A percentile compares a stretch with the other conserved stretches of the same genome.
These are phyloP conservation scores for Coniella lustricola DNA, from an alignment of 2,329 filamentous ascomycete species.

Conservation along the genomic window DNA sequence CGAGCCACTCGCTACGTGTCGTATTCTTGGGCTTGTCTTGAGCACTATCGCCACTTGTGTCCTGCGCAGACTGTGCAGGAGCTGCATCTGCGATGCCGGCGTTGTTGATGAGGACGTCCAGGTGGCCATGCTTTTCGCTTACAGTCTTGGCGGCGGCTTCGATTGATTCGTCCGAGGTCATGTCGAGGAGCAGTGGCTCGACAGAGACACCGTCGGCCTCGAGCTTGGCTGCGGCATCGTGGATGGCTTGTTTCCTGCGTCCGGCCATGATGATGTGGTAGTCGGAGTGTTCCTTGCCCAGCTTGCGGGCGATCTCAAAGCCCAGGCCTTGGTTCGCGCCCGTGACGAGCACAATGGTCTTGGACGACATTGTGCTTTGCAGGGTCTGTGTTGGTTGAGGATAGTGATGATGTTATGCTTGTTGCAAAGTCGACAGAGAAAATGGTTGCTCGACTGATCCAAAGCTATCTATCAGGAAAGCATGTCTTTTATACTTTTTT, in stretches of 20 bases:
- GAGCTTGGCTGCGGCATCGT: constrained; percentile 27
- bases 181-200: constrained; percentile 34
- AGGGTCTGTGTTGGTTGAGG: neutral
- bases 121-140: constrained; percentile 24
- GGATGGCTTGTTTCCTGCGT: constrained; percentile 28
- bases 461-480: neutral
- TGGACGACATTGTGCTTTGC: constrained; percentile 5
- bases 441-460: neutral
- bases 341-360: constrained; percentile 27
- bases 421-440: too few species aligned
- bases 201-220: constrained; percentile 23
- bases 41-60: too few species aligned
- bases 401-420: too few species aligned
- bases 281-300: constrained; percentile 27
- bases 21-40: constrained; percentile 7
- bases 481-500: neutral
- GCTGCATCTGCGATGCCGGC: constrained; percentile 19
- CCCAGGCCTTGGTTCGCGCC: constrained; percentile 38
- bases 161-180: constrained; percentile 35
- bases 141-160: constrained; percentile 25
- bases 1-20: constrained; percentile 20
- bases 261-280: constrained; percentile 34
- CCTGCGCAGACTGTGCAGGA: too few species aligned
- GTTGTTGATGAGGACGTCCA: constrained; percentile 29
- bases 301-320: constrained; percentile 32